Evolutionary conservation across 805 yeast genomes (phyloP).

Genomic region (Yamadazyma endophytica): DNA sequence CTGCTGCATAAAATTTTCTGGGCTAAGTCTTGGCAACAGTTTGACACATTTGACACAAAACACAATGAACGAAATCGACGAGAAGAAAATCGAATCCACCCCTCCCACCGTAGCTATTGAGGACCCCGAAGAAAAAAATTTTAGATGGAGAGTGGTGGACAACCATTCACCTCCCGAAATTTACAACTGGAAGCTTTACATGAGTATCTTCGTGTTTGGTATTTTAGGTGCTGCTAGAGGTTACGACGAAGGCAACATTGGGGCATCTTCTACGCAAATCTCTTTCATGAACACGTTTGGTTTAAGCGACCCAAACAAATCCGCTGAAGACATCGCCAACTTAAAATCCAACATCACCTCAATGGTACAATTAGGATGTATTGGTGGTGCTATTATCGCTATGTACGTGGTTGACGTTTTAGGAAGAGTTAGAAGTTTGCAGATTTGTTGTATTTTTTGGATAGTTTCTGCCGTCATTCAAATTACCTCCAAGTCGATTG

Average conservation of each 20-base stretch:
- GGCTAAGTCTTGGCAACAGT: too few relatives aligned
- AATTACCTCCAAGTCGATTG: constrained; percentile 40
- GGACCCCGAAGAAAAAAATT: constrained; percentile 2
- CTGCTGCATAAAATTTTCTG: too few relatives aligned
- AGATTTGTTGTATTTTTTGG: constrained; percentile 41
- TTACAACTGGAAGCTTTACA: constrained; percentile 43
- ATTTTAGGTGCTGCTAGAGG: constrained; percentile 56
- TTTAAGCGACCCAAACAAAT: constrained; percentile 33
- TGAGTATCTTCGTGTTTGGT: constrained; percentile 48
- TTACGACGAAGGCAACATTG: constrained; percentile 50
- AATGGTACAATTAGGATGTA: constrained; percentile 56
- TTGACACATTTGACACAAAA: too few relatives aligned
- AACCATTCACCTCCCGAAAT: constrained; percentile 40
- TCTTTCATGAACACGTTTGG: constrained; percentile 43
- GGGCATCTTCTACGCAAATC: constrained; percentile 42
- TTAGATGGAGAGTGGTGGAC: constrained; percentile 13
- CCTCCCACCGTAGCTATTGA: too few relatives aligned
- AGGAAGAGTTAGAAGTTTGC: constrained; percentile 49
- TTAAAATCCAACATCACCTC: constrained; percentile 50
- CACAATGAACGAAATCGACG: too few relatives aligned
- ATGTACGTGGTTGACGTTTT: constrained; percentile 45
- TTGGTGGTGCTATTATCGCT: constrained; percentile 51
- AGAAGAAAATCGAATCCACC: too few relatives aligned
- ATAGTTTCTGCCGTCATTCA: constrained; percentile 45
- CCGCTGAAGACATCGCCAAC: constrained; percentile 37